Evolutionary conservation across 768 basidiomycete genomes (phyloP), one percentile per base, ranked within the genome.

Genomic region (Tephrocybe rancida): DNA sequence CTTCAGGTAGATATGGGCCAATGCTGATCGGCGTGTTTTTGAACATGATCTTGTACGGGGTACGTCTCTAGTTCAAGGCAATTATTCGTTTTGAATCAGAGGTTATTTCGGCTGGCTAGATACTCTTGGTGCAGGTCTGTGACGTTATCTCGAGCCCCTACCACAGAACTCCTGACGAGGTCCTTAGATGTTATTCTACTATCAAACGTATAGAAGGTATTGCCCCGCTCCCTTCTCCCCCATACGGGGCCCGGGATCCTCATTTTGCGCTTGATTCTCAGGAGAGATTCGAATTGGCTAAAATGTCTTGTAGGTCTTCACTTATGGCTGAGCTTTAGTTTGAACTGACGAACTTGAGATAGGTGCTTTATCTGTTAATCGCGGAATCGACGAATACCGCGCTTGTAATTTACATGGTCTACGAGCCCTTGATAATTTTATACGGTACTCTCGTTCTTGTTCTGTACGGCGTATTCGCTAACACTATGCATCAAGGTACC

Each of bases 291-390:
- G 32, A 25, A 14, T 11, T 1, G 11, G 21, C 21, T 45, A 27
- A 45, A 37, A 24, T 13, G 35, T 2, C 25, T 43, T 10, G 11
- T 34, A 10, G 9, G 43, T 27, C 18, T n/a, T n/a, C n/a, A n/a
- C n/a, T n/a, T n/a, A n/a, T n/a, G n/a, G n/a, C n/a, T n/a, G n/a
- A n/a, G n/a, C n/a, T n/a, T n/a, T n/a, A n/a, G n/a, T n/a, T n/a
- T n/a, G n/a, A n/a, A n/a, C n/a, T n/a, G n/a, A n/a, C n/a, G n/a
- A n/a, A n/a, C n/a, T n/a, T n/a, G n/a, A n/a, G n/a, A n/a, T 10
- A 69, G 68, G 62, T 67, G 3, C 27, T 61, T 1, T 66, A 64
- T 37, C 38, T 69, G 4, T 48, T 67, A n/a, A 10, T 63, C n/a
- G 55, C 61, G 5, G 68, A 69, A 45, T 62, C 64, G 0, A 14